phyloP scores from a whole-genome alignment of 495 filamentous ascomycete genomes.

The Jackrogersella multiformis region DNA sequence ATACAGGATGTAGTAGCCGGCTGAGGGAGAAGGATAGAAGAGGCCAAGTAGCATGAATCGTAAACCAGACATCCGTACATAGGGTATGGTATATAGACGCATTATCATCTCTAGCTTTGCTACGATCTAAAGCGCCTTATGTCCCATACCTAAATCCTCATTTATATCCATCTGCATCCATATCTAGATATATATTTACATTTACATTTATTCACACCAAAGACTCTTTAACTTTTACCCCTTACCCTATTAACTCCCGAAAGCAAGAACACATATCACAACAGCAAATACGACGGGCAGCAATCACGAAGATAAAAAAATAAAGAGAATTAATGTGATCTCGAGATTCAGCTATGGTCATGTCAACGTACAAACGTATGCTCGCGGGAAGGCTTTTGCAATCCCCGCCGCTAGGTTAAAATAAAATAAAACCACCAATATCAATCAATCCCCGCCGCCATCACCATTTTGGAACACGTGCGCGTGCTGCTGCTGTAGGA shows the following conservation, averaged over 20 bases:
- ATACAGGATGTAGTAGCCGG: constrained; percentile 23
- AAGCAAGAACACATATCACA: not conserved
- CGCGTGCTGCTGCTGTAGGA: constrained; percentile 6
- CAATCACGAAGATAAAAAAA: not conserved
- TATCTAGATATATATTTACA: not conserved
- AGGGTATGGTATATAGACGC: constrained; percentile 1
- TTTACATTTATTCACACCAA: too few relatives aligned
- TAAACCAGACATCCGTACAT: not conserved
- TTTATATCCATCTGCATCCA: not conserved
- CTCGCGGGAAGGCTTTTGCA: not conserved
- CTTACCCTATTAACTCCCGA: too few relatives aligned
- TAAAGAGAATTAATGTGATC: constrained; percentile 1
- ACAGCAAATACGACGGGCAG: not conserved
- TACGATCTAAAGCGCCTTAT: constrained; percentile 1
- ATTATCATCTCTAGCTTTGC: not conserved
- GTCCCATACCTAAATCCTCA: not conserved
- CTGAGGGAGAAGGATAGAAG: not conserved
- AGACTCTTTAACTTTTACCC: too few relatives aligned
- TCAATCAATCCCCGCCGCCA: constrained; percentile 1
- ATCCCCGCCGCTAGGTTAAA: too few relatives aligned
- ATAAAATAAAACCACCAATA: not conserved
- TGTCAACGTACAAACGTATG: constrained; percentile 25
- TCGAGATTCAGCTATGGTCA: constrained; percentile 20
- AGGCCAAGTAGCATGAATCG: not conserved
- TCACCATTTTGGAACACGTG: constrained; percentile 1